Conservation (phyloP, 441 rosid genomes). For the Gossypium schwendimanii region DNA sequence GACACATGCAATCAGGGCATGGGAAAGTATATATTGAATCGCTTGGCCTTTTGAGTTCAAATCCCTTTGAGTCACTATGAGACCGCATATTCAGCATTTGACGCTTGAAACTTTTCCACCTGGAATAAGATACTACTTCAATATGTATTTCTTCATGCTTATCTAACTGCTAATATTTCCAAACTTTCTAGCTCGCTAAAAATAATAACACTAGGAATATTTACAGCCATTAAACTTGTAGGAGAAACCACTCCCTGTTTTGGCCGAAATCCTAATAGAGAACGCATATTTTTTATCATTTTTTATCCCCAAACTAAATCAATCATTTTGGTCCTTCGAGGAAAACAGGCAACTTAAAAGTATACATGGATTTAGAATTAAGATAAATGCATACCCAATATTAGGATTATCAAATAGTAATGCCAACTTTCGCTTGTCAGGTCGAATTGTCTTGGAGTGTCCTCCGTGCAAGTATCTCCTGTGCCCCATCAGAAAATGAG, state of each 20-base stretch:
- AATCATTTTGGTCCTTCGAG: not conserved
- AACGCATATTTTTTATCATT: not conserved
- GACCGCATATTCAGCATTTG: constrained; percentile 89
- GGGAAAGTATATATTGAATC: constrained; percentile 89
- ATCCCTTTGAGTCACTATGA: constrained; percentile 90
- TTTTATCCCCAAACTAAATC: not conserved
- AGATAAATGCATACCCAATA: constrained; percentile 56
- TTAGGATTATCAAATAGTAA: constrained; percentile 88
- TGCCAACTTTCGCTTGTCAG: constrained; percentile 98
- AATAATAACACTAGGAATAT: not conserved
- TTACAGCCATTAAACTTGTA: not conserved
- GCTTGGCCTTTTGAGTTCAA: constrained; percentile 80
- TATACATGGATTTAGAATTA: not conserved
- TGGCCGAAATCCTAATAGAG: not conserved
- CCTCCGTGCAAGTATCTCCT: constrained; percentile 88
- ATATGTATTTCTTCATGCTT: not conserved
- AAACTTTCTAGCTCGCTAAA: not conserved
- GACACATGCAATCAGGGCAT: constrained; percentile 99
- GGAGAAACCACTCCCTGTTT: not conserved
- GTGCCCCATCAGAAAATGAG: constrained; percentile 98
- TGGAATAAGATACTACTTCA: constrained; percentile 20
- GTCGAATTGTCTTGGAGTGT: constrained; percentile 90
- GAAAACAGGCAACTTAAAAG: not conserved
- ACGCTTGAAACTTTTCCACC: constrained; percentile 92
- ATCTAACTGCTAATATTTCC: constrained; percentile 1